Evolutionary conservation across 352 stramenopile genomes (phyloP), one percentile per base, ranked within the genome.

Genomic region (Globisporangium megalacanthum): DNA sequence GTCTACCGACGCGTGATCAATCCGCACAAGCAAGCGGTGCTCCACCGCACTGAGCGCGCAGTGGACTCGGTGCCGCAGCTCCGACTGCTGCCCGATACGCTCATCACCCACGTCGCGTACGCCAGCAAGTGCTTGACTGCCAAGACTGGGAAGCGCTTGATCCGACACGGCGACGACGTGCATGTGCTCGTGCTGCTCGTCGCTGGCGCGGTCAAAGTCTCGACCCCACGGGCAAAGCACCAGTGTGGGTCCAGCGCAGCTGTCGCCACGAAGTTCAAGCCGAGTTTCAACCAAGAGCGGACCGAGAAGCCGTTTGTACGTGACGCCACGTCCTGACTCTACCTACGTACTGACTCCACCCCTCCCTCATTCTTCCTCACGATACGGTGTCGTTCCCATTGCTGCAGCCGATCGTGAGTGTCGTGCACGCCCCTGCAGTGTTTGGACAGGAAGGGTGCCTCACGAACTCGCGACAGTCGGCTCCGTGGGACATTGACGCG

Each of bases 1-100:
- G 69, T 89, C 52, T 92, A 88, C 41, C 72, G 75, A 2, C 77
- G 79, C 20, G 72, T 66, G 17, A 88, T 92, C 62, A 86, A 82
- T 22, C 72, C 76, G 49, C 84, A 80, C 75, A 89, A 92, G 58
- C 72, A 87, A 46, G 75, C 80, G 0, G 75, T 89, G 19, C 66
- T 89, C 11, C 64, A 68, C 25, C 66, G 68, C 13, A 87, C 76
- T 1, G 79, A 89, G 56, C 67, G 74, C 29, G 65, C 69, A 7
- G 67, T 92, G 52, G 75, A 68, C 41, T 73, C 72, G 15, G 68
- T 89, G 22, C 79, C 76, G 0, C 68, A 77, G 45, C 63, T 92
- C 33, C 63, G 69, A 7, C 55, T 45, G 0, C 52, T 89, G 9
- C 72, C 81, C 2, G 65, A 83, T 20, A 49, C 81, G 37, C 61